Conservation (phyloP, 768 basidiomycete genomes). For the Agaricus bisporus region DNA sequence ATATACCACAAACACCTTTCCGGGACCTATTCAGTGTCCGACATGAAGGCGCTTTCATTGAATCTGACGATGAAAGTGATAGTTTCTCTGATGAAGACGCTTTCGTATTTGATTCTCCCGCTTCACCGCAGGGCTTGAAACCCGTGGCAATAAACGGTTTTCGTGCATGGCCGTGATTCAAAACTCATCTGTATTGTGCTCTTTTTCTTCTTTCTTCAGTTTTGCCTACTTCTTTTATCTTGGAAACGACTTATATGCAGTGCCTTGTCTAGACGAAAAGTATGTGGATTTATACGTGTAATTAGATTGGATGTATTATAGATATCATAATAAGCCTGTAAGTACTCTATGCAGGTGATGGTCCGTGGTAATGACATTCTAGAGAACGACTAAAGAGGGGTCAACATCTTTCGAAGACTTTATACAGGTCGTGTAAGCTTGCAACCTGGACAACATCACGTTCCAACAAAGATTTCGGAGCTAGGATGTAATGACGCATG, state of each 20-base stretch:
- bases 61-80: constrained; percentile 45
- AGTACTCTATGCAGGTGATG: constrained; percentile 11
- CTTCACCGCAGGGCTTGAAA: constrained; percentile 19
- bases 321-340: constrained; percentile 9
- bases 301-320: constrained; percentile 9
- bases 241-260: neutral
- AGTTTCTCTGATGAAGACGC: constrained; percentile 50
- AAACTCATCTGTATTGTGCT: neutral
- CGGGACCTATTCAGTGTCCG: constrained; percentile 68
- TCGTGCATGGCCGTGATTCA: neutral
- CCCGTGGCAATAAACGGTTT: neutral
- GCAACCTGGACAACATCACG: constrained; percentile 83
- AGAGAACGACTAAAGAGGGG: neutral
- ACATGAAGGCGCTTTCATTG: constrained; percentile 33
- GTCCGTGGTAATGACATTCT: neutral
- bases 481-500: constrained; percentile 67
- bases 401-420: constrained; percentile 90
- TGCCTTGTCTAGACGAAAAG: neutral
- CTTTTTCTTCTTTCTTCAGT: neutral
- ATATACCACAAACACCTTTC: constrained; percentile 75
- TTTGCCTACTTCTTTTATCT: neutral
- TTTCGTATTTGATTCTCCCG: constrained; percentile 56
- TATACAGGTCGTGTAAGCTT: constrained; percentile 85
- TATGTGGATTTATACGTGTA: constrained; percentile 10
- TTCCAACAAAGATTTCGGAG: constrained; percentile 62